Evolutionary conservation across 345 rosid species (phyloP).

Genomic region (Linum lewisii): DNA sequence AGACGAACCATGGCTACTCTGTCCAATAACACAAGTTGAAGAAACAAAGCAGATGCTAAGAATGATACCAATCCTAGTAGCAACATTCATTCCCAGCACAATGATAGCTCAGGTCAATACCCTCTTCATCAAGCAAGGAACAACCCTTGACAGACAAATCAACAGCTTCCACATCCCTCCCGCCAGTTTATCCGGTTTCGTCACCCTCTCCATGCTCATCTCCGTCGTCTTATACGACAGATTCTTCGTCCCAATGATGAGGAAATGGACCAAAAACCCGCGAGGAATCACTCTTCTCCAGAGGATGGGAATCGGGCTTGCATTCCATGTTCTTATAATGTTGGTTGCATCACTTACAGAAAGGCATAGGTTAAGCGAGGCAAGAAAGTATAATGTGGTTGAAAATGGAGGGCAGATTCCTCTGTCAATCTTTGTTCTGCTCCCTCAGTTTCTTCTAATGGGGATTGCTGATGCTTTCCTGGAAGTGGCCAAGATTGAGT

Average conservation of each 20-base stretch:
- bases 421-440: conserved; percentile 47
- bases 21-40: conserved; percentile 81
- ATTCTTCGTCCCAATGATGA: conserved; percentile 32
- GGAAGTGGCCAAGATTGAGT: conserved; percentile 71
- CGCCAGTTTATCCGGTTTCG: conserved; percentile 53
- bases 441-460: conserved; percentile 77
- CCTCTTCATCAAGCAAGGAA: conserved; percentile 85
- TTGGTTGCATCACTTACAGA: conserved; percentile 42
- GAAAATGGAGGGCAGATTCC: conserved; percentile 50
- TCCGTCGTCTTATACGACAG: conserved; percentile 52
- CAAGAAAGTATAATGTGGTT: conserved; percentile 36
- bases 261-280: conserved; percentile 47
- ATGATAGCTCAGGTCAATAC: conserved; percentile 71
- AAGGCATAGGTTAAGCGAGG: conserved; percentile 42
- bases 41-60: conserved; percentile 89
- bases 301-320: conserved; percentile 61
- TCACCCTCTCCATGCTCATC: conserved; percentile 53
- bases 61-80: conserved; percentile 66
- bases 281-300: conserved; percentile 77
- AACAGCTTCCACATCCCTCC: conserved; percentile 64
- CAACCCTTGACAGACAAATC: conserved; percentile 53
- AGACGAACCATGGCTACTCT: conserved; percentile 45
- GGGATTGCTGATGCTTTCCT: conserved; percentile 69
- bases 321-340: conserved; percentile 57
- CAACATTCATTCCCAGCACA: conserved; percentile 74